These are phyloP conservation scores for Phytopythium montanum DNA, from an alignment of 352 stramenopile genomes.

Conservation along the genomic window DNA sequence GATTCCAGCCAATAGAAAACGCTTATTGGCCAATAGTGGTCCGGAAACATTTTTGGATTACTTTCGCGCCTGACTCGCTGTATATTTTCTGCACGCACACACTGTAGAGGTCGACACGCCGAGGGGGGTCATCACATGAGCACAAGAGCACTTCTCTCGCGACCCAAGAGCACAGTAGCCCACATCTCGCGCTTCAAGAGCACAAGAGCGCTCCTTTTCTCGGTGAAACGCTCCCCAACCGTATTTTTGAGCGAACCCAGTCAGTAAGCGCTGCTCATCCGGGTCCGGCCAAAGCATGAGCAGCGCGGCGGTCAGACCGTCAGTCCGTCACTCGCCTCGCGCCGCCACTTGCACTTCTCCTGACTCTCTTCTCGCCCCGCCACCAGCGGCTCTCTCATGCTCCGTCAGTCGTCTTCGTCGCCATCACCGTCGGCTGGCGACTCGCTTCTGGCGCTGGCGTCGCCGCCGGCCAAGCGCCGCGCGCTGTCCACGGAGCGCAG, in stretches of 20 bases:
- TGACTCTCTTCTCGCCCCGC: neutral
- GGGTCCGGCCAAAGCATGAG: neutral
- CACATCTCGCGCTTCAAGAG: neutral
- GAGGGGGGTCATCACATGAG: too few relatives aligned
- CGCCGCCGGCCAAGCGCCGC: constrained; percentile 6
- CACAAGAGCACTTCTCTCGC: neutral
- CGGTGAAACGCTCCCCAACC: neutral
- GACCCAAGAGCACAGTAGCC: neutral
- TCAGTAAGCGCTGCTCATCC: neutral
- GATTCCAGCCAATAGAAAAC: too few relatives aligned
- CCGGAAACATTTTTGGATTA: too few relatives aligned
- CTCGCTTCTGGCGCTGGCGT: neutral
- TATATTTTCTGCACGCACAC: too few relatives aligned
- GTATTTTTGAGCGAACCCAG: neutral
- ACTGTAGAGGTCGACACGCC: too few relatives aligned
- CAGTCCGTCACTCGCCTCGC: neutral
- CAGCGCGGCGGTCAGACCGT: neutral
- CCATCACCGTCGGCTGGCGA: neutral
- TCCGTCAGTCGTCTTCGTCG: neutral
- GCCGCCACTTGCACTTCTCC: neutral
- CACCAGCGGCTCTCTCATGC: neutral
- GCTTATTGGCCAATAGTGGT: too few relatives aligned
- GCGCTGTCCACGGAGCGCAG: constrained; percentile 50
- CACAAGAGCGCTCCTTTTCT: neutral
- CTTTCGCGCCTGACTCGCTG: too few relatives aligned